phyloP scores from a whole-genome alignment of 116 monocot species.

The Dioscorea cayenensis region DNA sequence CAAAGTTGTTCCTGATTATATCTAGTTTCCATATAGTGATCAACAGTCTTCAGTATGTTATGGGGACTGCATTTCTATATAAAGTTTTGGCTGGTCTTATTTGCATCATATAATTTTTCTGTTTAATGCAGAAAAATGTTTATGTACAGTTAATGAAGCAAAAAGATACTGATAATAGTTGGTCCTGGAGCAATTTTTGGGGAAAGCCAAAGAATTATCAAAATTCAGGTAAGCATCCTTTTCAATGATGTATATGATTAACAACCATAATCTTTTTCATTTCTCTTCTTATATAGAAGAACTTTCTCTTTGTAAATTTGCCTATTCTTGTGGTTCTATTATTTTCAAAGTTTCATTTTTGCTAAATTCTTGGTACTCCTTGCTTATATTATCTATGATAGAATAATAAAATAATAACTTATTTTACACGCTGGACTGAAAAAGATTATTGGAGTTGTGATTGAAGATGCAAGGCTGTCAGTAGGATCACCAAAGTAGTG shows the following conservation, averaged over 20 bases:
- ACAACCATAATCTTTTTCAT: background rate
- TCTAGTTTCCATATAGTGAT: too few species aligned
- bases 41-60: background rate
- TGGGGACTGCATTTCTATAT: background rate
- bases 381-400: too few species aligned
- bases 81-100: background rate
- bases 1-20: too few species aligned
- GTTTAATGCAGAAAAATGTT: slow-evolving; percentile 52
- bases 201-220: slow-evolving; percentile 46
- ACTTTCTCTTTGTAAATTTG: background rate
- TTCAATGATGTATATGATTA: background rate
- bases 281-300: background rate
- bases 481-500: too few species aligned
- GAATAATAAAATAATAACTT: too few species aligned
- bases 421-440: background rate
- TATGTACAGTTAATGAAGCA: slow-evolving; percentile 50
- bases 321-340: too few species aligned
- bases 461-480: too few species aligned
- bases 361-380: too few species aligned
- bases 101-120: background rate
- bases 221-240: slow-evolving; percentile 45
- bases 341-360: too few species aligned
- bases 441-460: too few species aligned
- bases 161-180: slow-evolving; percentile 37
- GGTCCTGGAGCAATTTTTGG: slow-evolving; percentile 79